Evolutionary conservation across 495 filamentous ascomycete species (phyloP).

Genomic region (Penicillium robsamsonii): DNA sequence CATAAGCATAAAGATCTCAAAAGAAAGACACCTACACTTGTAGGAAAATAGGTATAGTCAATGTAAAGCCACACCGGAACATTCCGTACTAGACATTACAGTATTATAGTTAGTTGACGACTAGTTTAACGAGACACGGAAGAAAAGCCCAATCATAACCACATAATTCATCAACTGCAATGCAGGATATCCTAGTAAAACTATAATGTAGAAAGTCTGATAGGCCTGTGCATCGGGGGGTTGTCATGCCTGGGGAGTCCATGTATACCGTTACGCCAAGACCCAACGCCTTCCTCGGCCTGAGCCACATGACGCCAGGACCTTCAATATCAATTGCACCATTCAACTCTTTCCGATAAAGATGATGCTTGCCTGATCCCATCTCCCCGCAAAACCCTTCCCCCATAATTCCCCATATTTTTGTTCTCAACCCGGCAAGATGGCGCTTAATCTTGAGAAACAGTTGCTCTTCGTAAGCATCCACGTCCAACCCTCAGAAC

Average conservation of each 20-base stretch:
- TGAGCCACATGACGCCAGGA: slow-evolving; percentile 22
- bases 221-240: neutral
- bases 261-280: slow-evolving; percentile 4
- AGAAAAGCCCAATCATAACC: neutral
- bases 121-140: neutral
- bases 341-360: slow-evolving; percentile 5
- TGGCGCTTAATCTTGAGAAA: slow-evolving; percentile 77
- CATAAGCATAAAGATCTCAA: neutral
- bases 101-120: neutral
- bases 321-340: slow-evolving; percentile 6
- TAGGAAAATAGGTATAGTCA: neutral
- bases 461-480: slow-evolving; percentile 72
- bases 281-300: slow-evolving; percentile 13
- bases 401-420: slow-evolving; percentile 2
- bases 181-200: neutral
- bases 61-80: neutral
- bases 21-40: neutral
- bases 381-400: slow-evolving; percentile 9
- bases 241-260: neutral
- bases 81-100: neutral
- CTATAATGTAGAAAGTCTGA: neutral
- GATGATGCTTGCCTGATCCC: slow-evolving; percentile 5
- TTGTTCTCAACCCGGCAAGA: slow-evolving; percentile 28
- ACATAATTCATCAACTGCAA: neutral
- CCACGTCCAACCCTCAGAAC: slow-evolving; percentile 5